phyloP scores from a whole-genome alignment of 371 early-diverging fungal species.

The Mortierella sp. region DNA sequence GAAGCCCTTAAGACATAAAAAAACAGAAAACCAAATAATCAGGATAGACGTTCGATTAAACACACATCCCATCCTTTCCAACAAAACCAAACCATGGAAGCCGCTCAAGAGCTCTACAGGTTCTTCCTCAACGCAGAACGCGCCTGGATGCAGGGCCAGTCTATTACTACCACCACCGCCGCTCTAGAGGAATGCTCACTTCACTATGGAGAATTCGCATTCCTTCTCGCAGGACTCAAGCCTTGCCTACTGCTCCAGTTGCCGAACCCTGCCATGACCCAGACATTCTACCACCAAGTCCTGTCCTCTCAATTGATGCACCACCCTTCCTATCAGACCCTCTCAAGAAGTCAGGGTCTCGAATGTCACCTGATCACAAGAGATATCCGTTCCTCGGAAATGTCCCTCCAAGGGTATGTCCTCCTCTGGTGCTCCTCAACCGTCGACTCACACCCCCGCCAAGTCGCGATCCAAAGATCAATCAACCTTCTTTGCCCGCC shows the following conservation, averaged over 20 bases:
- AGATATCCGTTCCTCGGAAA: slow-evolving; percentile 36
- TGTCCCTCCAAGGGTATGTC: slow-evolving; percentile 39
- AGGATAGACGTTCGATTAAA: no score
- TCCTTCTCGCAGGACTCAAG: slow-evolving; percentile 71
- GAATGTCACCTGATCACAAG: slow-evolving; percentile 34
- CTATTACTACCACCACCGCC: not conserved
- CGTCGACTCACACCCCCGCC: slow-evolving; percentile 20
- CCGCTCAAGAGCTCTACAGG: slow-evolving; percentile 15
- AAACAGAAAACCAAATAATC: no score
- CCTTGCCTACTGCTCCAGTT: slow-evolving; percentile 70
- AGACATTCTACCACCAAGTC: slow-evolving; percentile 53
- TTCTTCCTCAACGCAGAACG: slow-evolving; percentile 25
- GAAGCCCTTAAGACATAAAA: no score
- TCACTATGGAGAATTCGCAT: slow-evolving; percentile 75
- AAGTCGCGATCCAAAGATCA: slow-evolving; percentile 10
- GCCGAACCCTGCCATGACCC: slow-evolving; percentile 47
- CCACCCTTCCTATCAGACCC: slow-evolving; percentile 23
- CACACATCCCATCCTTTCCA: not conserved
- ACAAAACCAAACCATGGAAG: slow-evolving; percentile 6
- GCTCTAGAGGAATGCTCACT: slow-evolving; percentile 54
- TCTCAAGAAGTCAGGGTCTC: slow-evolving; percentile 11
- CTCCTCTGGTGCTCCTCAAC: slow-evolving; percentile 37
- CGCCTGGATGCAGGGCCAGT: slow-evolving; percentile 23
- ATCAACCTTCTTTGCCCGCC: slow-evolving; percentile 29
- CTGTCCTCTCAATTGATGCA: slow-evolving; percentile 60